Percentiles rank a stretch among this genome's conserved stretches.
Evolutionary conservation across 495 filamentous ascomycete species (phyloP).

Genomic region (Penicillium crystallinum): DNA sequence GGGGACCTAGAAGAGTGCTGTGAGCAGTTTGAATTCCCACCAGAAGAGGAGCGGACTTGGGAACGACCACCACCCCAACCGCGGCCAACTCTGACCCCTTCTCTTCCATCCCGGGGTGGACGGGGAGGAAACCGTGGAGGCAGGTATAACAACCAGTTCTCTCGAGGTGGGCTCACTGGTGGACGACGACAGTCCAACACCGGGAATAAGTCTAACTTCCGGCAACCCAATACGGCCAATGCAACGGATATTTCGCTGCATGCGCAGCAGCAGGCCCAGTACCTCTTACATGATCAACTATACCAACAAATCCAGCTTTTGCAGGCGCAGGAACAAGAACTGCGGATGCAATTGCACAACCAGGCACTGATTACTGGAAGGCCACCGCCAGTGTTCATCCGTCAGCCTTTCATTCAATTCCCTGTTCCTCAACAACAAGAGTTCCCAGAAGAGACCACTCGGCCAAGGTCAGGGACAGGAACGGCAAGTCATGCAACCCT

Average conservation of each 20-base stretch:
- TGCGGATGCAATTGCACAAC: slow-evolving; percentile 56
- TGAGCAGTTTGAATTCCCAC: slow-evolving; percentile 77
- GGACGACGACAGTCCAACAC: slow-evolving; percentile 54
- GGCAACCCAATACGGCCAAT: slow-evolving; percentile 27
- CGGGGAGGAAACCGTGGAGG: slow-evolving; percentile 55
- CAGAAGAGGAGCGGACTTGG: slow-evolving; percentile 72
- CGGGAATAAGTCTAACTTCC: slow-evolving; percentile 35
- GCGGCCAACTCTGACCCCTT: slow-evolving; percentile 53
- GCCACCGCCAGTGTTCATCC: slow-evolving; percentile 43
- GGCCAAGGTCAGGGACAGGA: slow-evolving; percentile 40
- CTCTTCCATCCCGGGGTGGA: slow-evolving; percentile 43
- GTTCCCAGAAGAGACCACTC: slow-evolving; percentile 35
- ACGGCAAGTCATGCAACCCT: slow-evolving; percentile 46
- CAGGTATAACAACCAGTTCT: slow-evolving; percentile 44
- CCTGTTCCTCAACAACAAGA: slow-evolving; percentile 40
- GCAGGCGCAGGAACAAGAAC: slow-evolving; percentile 60
- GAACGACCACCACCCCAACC: slow-evolving; percentile 64
- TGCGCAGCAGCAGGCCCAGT: slow-evolving; percentile 46
- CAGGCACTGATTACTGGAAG: slow-evolving; percentile 51
- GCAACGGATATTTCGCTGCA: slow-evolving; percentile 41
- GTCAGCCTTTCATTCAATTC: slow-evolving; percentile 43
- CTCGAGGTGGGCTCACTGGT: slow-evolving; percentile 37
- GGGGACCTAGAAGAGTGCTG: slow-evolving; percentile 75
- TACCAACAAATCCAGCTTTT: slow-evolving; percentile 60
- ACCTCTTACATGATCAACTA: slow-evolving; percentile 53